These are phyloP conservation scores for Rhytidhysteron rufulum DNA, from an alignment of 2,329 filamentous ascomycete genomes.

Conservation along the genomic window DNA sequence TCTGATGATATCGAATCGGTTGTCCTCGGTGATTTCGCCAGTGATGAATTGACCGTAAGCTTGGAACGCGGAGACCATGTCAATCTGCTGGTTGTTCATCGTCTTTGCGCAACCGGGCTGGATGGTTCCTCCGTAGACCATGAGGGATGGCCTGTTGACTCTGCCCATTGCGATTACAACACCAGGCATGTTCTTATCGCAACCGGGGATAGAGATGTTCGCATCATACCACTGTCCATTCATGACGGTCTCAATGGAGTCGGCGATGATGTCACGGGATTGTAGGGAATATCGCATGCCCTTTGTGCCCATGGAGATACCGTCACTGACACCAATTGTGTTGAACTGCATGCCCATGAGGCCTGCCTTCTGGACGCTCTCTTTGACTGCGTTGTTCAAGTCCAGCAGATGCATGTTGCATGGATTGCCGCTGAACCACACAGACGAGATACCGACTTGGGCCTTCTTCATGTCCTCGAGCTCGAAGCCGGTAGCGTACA, in stretches of 20 bases:
- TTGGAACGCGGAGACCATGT: slow-evolving; percentile 97
- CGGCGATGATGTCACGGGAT: slow-evolving; percentile 93
- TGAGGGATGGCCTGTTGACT: slow-evolving; percentile 88
- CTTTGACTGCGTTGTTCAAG: slow-evolving; percentile 73
- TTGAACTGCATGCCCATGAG: slow-evolving; percentile 97
- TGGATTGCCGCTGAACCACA: slow-evolving; percentile 97
- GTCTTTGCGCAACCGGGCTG: slow-evolving; percentile 78
- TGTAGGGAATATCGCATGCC: slow-evolving; percentile 96
- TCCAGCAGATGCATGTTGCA: slow-evolving; percentile 99
- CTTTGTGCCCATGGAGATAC: slow-evolving; percentile 95
- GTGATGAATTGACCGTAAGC: slow-evolving; percentile 93
- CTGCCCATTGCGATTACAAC: slow-evolving; percentile 77
- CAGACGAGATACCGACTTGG: slow-evolving; percentile 94
- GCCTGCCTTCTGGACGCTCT: slow-evolving; percentile 69
- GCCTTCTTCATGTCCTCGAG: slow-evolving; percentile 92
- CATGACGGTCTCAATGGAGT: slow-evolving; percentile 99
- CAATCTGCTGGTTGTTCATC: slow-evolving; percentile 71
- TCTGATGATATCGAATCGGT: slow-evolving; percentile 91
- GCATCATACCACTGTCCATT: slow-evolving; percentile 98
- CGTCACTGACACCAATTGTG: slow-evolving; percentile 96
- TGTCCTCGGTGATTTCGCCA: slow-evolving; percentile 84
- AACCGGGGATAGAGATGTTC: slow-evolving; percentile 94
- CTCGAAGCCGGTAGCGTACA: slow-evolving; percentile 87
- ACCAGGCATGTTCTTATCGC: slow-evolving; percentile 96
- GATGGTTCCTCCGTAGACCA: slow-evolving; percentile 97